Base-by-base conservation (phyloP, 148 eudicot species). In the Heliosperma pusillum region DNA sequence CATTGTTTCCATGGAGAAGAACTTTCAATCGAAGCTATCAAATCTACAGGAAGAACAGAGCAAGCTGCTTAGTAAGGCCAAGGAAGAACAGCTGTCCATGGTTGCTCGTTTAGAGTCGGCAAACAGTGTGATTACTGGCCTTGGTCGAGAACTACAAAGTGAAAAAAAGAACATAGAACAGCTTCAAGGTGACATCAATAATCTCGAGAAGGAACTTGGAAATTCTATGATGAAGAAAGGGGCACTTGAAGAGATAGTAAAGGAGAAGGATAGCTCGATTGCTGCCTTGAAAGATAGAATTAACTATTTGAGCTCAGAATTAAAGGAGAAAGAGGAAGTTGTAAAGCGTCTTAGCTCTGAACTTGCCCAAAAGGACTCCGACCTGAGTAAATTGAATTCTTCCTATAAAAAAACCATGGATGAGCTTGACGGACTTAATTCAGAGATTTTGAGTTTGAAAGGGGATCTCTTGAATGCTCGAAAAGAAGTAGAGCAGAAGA, bases 1-100 rank as follows among this genome's bases (percentile, higher is more conserved):
- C 44, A 85, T 92, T 80, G 77, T 81, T 75, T 86, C 98, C 27
- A 78, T 90, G 82, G 82, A 84, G 85, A 85, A 89, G 80, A 82
- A 85, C 68, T 85, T 80, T 64, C 90, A 91, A 74, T 58, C 79
- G 22, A 89, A 86, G 68, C 70, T 91, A 25, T 80, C 66, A 50
- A 77, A 81, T 8, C 85, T 87, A 84, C 89, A 83, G 80, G 92
- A 84, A 69, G 86, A 81, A 69, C 83, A 81, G 55, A 80, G 77
- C 52, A 85, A 81, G 79, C 82, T 75, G 76, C 82, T 89, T n/a
- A 75, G 70, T 30, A 78, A 83, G 76, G 94, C 89, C 53, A 83
- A 77, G 77, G 91, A 91, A 80, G 98, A 89, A 30, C 77, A 80
- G 73, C 86, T 78, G 44, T 78, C 88, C 80, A 79, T 89, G 75